phyloP scores from a whole-genome alignment of 2,329 filamentous ascomycete species.

The Clarireedia hainanense region DNA sequence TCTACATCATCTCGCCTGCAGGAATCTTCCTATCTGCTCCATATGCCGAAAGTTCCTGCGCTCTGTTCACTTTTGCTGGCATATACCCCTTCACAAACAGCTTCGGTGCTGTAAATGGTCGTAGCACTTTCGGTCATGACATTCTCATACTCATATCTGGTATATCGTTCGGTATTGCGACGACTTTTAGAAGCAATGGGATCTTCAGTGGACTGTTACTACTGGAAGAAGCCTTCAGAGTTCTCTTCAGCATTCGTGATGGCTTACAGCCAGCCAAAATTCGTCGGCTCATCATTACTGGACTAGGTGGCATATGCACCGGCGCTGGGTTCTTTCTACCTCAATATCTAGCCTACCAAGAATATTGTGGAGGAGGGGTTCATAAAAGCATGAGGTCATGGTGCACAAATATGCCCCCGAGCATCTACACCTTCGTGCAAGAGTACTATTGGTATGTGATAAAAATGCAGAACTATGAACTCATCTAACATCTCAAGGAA shows the following conservation, averaged over 20 bases:
- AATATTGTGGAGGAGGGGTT: constrained; percentile 50
- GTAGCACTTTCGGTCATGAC: constrained; percentile 31
- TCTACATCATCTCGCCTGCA: constrained; percentile 81
- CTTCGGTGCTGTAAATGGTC: constrained; percentile 29
- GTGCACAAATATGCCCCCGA: constrained; percentile 68
- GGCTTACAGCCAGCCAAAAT: constrained; percentile 37
- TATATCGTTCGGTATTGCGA: constrained; percentile 61
- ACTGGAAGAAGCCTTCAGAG: constrained; percentile 47
- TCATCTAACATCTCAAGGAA: constrained; percentile 49
- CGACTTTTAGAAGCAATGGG: constrained; percentile 76
- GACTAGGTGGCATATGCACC: constrained; percentile 60
- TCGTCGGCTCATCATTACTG: constrained; percentile 48
- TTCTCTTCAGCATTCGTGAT: constrained; percentile 34
- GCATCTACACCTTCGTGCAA: constrained; percentile 89
- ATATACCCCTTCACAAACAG: constrained; percentile 58
- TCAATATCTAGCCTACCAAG: constrained; percentile 65
- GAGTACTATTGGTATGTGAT: constrained; percentile 71
- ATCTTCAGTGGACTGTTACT: constrained; percentile 74
- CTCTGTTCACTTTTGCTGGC: constrained; percentile 68
- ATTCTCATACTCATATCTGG: constrained; percentile 54
- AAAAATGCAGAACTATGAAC: constrained; percentile 8
- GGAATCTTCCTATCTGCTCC: constrained; percentile 85
- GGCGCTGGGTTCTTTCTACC: constrained; percentile 62
- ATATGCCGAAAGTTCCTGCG: constrained; percentile 74
- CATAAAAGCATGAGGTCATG: constrained; percentile 48